Conservation (phyloP, 805 yeast genomes). For the Yamadazyma phyllophila region DNA sequence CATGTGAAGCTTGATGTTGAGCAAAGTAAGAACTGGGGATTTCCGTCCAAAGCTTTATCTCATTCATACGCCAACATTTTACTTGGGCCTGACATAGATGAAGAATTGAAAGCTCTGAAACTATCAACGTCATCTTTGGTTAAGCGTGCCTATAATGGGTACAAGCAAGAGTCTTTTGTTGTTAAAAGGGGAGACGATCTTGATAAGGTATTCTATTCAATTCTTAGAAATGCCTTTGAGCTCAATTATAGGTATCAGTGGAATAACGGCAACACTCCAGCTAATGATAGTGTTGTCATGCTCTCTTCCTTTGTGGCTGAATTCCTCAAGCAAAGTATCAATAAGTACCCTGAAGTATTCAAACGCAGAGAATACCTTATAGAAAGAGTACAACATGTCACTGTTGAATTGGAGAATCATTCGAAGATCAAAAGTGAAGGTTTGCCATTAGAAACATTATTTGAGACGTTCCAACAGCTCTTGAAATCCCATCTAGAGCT, state of each 20-base stretch:
- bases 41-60: constrained; percentile 12
- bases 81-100: constrained; percentile 19
- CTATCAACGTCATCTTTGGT: constrained; percentile 15
- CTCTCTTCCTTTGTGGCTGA: constrained; percentile 12
- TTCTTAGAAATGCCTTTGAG: constrained; percentile 17
- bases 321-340: constrained; percentile 8
- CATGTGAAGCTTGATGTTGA: constrained; percentile 16
- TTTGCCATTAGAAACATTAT: constrained; percentile 10
- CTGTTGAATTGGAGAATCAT: constrained; percentile 10
- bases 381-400: constrained; percentile 12
- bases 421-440: constrained; percentile 1
- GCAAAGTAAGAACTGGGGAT: constrained; percentile 11
- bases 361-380: constrained; percentile 10
- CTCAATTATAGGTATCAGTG: neutral
- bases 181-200: constrained; percentile 17
- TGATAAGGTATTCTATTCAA: constrained; percentile 15
- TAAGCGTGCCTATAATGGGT: neutral
- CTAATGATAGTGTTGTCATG: neutral
- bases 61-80: constrained; percentile 17
- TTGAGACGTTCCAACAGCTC: constrained; percentile 10
- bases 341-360: constrained; percentile 6
- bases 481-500: constrained; percentile 10
- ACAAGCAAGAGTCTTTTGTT: neutral
- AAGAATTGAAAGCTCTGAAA: constrained; percentile 11
- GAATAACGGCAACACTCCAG: neutral